Evolutionary conservation across 2,329 filamentous ascomycete species (phyloP).

Genomic region (Annulohypoxylon truncatum): DNA sequence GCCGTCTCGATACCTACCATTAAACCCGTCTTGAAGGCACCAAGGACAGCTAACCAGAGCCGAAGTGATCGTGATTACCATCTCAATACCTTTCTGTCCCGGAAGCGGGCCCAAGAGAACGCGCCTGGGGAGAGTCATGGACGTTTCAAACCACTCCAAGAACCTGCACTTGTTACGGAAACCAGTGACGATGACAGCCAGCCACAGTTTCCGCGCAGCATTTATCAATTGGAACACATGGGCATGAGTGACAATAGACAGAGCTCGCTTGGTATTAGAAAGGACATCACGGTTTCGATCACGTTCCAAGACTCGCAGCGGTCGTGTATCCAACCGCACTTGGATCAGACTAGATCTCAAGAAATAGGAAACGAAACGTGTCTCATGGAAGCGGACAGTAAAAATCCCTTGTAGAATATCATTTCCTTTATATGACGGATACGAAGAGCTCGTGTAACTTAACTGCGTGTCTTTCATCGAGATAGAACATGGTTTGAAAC

Average conservation of each 20-base stretch:
- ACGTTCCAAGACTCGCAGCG: not conserved
- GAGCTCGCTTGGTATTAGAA: not conserved
- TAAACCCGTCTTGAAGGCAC: not conserved
- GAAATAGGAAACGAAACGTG: not conserved
- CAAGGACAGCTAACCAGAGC: not conserved
- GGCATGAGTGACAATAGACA: not conserved
- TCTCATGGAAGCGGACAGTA: not conserved
- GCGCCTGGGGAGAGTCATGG: not conserved
- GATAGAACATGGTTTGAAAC: no score
- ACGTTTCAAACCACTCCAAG: not conserved
- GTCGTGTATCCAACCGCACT: not conserved
- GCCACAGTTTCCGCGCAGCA: not conserved
- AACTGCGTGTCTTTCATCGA: no score
- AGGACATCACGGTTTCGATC: slow-evolving; percentile 8
- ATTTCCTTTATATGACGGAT: no score
- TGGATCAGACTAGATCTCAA: not conserved
- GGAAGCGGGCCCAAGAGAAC: not conserved
- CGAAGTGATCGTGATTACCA: not conserved
- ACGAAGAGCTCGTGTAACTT: no score
- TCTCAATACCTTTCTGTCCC: not conserved
- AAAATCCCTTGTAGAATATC: not conserved
- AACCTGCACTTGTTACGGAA: not conserved
- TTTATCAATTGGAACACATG: not conserved
- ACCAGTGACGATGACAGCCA: not conserved
- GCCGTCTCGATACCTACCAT: slow-evolving; percentile 30